Conservation (phyloP, 2,329 filamentous ascomycete genomes). For the Fusarium illudens region DNA sequence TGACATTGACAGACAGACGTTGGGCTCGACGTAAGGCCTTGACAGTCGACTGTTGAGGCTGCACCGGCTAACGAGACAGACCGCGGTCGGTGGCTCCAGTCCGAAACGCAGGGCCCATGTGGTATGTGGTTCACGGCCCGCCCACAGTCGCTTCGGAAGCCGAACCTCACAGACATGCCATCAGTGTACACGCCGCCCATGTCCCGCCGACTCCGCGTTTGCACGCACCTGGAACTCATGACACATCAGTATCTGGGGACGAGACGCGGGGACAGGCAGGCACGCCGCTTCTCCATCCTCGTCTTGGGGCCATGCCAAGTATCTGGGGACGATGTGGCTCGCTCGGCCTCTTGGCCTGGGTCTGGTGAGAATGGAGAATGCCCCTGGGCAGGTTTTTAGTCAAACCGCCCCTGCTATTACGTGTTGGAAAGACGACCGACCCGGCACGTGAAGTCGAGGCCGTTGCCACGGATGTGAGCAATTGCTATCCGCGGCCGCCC, state of each 20-base stretch:
- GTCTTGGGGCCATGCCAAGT: conserved; percentile 28
- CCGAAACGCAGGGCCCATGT: conserved; percentile 18
- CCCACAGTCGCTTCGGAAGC: conserved; percentile 8
- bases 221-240: conserved; percentile 28
- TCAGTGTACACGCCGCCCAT: conserved; percentile 5
- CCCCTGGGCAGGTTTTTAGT: conserved; percentile 35
- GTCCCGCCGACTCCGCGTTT: conserved; percentile 19
- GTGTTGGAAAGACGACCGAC: conserved; percentile 31
- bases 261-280: conserved; percentile 33
- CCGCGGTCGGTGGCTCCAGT: conserved; percentile 13
- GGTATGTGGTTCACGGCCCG: conserved; percentile 6
- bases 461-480: conserved; percentile 18
- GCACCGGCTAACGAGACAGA: conserved; percentile 25
- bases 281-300: conserved; percentile 21
- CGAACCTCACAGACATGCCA: conserved; percentile 13
- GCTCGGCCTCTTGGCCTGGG: conserved; percentile 25
- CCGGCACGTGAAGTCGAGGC: conserved; percentile 34
- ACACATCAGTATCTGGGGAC: conserved; percentile 28
- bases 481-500: conserved; percentile 11
- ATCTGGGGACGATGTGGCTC: conserved; percentile 36
- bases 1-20: background rate
- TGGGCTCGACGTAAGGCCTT: conserved; percentile 11
- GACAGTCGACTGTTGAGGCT: conserved; percentile 20
- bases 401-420: conserved; percentile 39
- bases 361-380: conserved; percentile 22